Conservation (phyloP, 805 yeast species). For the Candida pini region DNA sequence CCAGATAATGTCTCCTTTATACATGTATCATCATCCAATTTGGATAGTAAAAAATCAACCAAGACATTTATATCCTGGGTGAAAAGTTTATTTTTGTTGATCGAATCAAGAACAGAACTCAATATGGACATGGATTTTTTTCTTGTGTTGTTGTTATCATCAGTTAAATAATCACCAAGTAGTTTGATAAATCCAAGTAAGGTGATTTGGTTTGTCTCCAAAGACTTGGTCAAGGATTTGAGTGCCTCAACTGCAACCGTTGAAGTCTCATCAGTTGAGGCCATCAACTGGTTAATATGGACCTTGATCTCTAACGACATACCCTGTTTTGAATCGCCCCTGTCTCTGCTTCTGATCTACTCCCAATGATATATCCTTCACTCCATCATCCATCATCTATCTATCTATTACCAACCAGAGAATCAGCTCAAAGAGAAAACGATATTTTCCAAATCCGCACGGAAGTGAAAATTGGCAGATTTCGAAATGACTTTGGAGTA, state of each 20-base stretch:
- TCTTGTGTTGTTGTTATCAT: conserved; percentile 38
- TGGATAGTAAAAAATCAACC: conserved; percentile 53
- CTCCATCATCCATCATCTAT: neutral
- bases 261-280: conserved; percentile 31
- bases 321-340: neutral
- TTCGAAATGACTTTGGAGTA: too few relatives aligned
- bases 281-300: conserved; percentile 33
- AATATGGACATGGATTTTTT: conserved; percentile 37
- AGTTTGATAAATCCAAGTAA: conserved; percentile 38
- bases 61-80: conserved; percentile 45
- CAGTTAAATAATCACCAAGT: conserved; percentile 44
- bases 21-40: conserved; percentile 60
- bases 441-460: neutral
- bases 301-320: conserved; percentile 21
- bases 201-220: conserved; percentile 24
- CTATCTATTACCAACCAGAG: neutral
- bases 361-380: neutral
- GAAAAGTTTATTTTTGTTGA: conserved; percentile 24
- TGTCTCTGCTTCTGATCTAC: neutral
- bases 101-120: conserved; percentile 27
- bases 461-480: too few relatives aligned
- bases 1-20: conserved; percentile 50
- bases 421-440: conserved; percentile 3
- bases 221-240: conserved; percentile 21
- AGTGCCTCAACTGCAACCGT: conserved; percentile 28